A percentile compares a stretch with the other conserved stretches of the same genome.
Conservation (phyloP, 2,329 filamentous ascomycete species). For the Arthrocladium fulminans region DNA sequence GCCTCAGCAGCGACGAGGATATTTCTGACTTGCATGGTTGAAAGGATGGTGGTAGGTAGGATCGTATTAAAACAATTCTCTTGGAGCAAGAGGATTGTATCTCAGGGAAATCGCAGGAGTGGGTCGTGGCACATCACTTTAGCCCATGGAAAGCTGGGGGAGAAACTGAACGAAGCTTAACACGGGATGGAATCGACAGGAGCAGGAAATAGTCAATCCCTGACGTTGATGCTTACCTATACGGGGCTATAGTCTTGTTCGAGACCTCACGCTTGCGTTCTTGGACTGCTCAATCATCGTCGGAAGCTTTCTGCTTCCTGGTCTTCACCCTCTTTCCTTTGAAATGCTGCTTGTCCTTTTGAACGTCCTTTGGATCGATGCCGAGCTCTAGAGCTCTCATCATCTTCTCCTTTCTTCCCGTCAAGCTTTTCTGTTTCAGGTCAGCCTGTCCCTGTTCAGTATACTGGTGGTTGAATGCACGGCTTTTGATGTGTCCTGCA, state of each 20-base stretch:
- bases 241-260: neutral
- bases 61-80: neutral
- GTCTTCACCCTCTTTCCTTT: constrained; percentile 65
- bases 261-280: neutral
- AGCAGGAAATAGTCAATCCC: neutral
- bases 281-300: constrained; percentile 28
- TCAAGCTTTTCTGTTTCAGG: constrained; percentile 53
- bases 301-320: constrained; percentile 42
- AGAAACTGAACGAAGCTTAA: too few relatives aligned
- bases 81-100: too few relatives aligned
- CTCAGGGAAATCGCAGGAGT: neutral
- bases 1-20: neutral
- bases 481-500: constrained; percentile 58
- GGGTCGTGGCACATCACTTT: neutral
- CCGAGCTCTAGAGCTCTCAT: constrained; percentile 78
- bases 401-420: constrained; percentile 68
- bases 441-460: constrained; percentile 57
- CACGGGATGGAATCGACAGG: too few relatives aligned
- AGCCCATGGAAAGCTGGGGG: neutral
- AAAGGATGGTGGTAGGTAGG: constrained; percentile 1
- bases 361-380: constrained; percentile 70
- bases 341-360: constrained; percentile 80
- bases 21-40: neutral
- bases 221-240: neutral
- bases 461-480: constrained; percentile 83